Conservation (phyloP, 2,329 filamentous ascomycete genomes). For the Verticillium isaacii region DNA sequence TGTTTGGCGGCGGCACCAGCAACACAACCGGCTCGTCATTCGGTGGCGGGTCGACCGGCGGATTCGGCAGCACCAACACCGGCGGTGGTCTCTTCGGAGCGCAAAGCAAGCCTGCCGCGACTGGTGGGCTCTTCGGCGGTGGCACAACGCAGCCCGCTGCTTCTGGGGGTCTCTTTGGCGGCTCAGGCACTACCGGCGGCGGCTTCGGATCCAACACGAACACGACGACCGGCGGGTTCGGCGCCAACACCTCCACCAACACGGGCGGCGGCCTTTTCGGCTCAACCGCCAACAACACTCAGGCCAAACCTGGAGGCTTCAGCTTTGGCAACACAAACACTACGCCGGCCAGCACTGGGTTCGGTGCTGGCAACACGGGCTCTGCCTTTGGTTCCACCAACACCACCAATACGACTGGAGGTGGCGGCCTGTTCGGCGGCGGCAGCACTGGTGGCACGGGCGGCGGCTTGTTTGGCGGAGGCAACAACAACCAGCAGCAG, state of each 20-base stretch:
- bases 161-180: constrained; percentile 17
- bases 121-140: constrained; percentile 39
- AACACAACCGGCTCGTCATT: constrained; percentile 14
- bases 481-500: constrained; percentile 12
- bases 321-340: constrained; percentile 37
- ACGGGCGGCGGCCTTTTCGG: constrained; percentile 9
- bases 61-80: constrained; percentile 27
- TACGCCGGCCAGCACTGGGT: constrained; percentile 17
- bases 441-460: constrained; percentile 27
- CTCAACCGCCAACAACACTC: constrained; percentile 20
- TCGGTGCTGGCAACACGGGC: constrained; percentile 28
- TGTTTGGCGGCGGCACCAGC: constrained; percentile 32
- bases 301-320: constrained; percentile 33
- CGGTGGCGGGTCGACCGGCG: constrained; percentile 21
- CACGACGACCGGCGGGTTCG: constrained; percentile 20
- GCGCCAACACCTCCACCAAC: constrained; percentile 20
- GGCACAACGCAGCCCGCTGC: constrained; percentile 9
- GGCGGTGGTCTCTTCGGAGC: constrained; percentile 19
- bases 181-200: constrained; percentile 16
- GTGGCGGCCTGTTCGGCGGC: constrained; percentile 35
- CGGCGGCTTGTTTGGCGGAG: constrained; percentile 32
- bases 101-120: constrained; percentile 22
- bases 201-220: constrained; percentile 9
- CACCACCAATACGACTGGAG: constrained; percentile 23
- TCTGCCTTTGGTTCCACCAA: constrained; percentile 34